These are phyloP conservation scores for Pseudogymnoascus sp. DNA, from an alignment of 2,329 filamentous ascomycete species.

Conservation along the genomic window DNA sequence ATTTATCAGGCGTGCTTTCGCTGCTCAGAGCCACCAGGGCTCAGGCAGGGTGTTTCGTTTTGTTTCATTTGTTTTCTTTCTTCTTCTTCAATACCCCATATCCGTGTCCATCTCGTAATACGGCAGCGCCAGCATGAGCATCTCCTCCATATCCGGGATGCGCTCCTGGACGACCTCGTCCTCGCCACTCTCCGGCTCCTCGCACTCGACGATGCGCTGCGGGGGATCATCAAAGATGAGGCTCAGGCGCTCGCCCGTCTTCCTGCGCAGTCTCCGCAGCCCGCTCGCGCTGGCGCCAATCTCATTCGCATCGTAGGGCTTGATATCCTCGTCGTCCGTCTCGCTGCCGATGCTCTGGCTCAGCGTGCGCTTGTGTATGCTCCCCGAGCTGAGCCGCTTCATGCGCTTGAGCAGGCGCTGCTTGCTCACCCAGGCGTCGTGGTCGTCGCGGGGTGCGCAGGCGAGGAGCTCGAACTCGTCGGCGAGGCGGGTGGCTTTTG, in stretches of 20 bases:
- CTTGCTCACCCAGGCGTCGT: slow-evolving; percentile 20
- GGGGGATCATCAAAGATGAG: slow-evolving; percentile 28
- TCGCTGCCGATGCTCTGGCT: slow-evolving; percentile 27
- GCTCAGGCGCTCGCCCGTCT: slow-evolving; percentile 24
- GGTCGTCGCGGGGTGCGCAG: neutral
- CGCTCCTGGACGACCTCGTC: slow-evolving; percentile 13
- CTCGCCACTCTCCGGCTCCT: slow-evolving; percentile 26
- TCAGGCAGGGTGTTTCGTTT: neutral
- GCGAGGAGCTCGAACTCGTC: neutral
- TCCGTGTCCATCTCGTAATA: neutral
- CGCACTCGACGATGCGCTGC: slow-evolving; percentile 25
- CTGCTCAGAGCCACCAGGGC: neutral
- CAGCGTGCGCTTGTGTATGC: slow-evolving; percentile 25
- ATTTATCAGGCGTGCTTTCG: neutral
- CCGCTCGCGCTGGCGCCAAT: slow-evolving; percentile 20
- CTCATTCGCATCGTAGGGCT: slow-evolving; percentile 23
- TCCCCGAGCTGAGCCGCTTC: slow-evolving; percentile 23
- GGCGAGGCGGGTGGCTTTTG: slow-evolving; percentile 14
- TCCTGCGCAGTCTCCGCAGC: slow-evolving; percentile 26
- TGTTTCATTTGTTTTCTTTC: no score
- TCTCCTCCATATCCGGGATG: slow-evolving; percentile 1
- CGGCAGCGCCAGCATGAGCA: neutral
- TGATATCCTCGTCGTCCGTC: slow-evolving; percentile 28
- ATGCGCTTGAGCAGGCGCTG: slow-evolving; percentile 20
- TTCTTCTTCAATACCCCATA: neutral